Evolutionary conservation across 768 basidiomycete genomes (phyloP), one percentile per base, ranked within the genome.

Genomic region (Leccinum fibrillosum): DNA sequence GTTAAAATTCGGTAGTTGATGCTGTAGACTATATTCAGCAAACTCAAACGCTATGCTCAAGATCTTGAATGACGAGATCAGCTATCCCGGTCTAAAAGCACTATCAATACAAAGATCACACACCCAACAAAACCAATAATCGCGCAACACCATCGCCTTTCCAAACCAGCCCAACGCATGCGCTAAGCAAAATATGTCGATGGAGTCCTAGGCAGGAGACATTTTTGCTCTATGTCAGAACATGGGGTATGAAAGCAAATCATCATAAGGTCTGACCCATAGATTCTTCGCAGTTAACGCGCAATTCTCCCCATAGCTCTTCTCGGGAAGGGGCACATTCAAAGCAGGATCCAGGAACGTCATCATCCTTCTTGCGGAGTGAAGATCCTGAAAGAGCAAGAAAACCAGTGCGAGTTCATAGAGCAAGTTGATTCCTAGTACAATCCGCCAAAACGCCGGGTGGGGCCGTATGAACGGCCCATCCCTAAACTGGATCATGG

Each of bases 111-210:
- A 42, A 57, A 52, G 49, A 47, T 4, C 25, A 72, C 77, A 58
- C 66, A 92, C 91, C 91, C 92, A 94, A 67, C 92, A 94, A 68
- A 93, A 94, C 92, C 92, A 94, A 67, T 94, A 94, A 67, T 94
- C 92, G 23, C 92, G 84, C 67, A 94, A 72, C 64, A 94, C 88
- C 80, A 94, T 82, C 4, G 92, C 92, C 72, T 94, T 94, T 45
- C 92, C 91, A 69, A 92, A 94, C 92, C 92, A 94, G 5, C 92
- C 92, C 50, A 94, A 69, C 39, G 90, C 76, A 70, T 94, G 92
- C 28, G 92, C 92, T 17, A 94, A 63, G 66, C 91, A 93, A 69
- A 94, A 94, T 55, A 93, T 86, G 68, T 94, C 92, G 30, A 94
- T 71, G 4, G 92, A 89, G 66, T 88, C 82, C 89, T 92, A 62